A percentile compares a stretch with the other conserved stretches of the same genome.
phyloP scores from a whole-genome alignment of 331 rosid genomes.

The Malus hybrid region DNA sequence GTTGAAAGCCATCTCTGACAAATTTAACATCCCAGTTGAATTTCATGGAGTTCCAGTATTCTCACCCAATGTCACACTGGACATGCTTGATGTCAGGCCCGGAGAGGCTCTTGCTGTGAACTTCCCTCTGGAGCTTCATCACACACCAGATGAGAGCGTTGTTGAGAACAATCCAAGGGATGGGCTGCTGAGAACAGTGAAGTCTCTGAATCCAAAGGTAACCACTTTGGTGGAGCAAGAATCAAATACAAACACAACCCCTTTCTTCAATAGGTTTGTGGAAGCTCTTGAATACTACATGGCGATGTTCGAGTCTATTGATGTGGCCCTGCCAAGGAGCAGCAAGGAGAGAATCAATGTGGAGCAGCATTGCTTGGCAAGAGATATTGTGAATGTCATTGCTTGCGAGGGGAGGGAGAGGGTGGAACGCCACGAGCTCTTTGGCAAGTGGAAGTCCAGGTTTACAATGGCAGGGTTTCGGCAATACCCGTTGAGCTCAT shows the following conservation, averaged over 20 bases:
- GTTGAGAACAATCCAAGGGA: conserved; percentile 82
- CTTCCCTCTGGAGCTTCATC: conserved; percentile 90
- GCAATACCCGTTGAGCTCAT: conserved; percentile 77
- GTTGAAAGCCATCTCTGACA: conserved; percentile 52
- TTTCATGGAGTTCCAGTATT: conserved; percentile 74
- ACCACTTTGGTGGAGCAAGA: conserved; percentile 90
- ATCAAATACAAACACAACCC: conserved; percentile 95
- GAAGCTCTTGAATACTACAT: conserved; percentile 76
- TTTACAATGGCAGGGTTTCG: conserved; percentile 86
- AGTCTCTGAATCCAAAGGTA: conserved; percentile 72
- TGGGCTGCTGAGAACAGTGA: conserved; percentile 70
- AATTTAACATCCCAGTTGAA: conserved; percentile 68
- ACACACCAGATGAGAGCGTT: conserved; percentile 93
- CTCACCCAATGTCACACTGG: conserved; percentile 49
- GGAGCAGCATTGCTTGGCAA: conserved; percentile 87
- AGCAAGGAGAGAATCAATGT: conserved; percentile 75
- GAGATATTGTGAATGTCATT: conserved; percentile 79
- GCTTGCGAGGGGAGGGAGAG: conserved; percentile 90
- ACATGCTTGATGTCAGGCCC: conserved; percentile 65
- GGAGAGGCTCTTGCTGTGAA: conserved; percentile 93
- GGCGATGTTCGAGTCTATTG: conserved; percentile 91
- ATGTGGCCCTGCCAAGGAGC: conserved; percentile 54
- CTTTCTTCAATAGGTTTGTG: conserved; percentile 63
- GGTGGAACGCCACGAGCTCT: conserved; percentile 91
- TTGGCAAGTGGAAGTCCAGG: conserved; percentile 94